Evolutionary conservation across 805 yeast species (phyloP), one percentile per base, ranked within the genome.

Genomic region (Metschnikowia borealis): DNA sequence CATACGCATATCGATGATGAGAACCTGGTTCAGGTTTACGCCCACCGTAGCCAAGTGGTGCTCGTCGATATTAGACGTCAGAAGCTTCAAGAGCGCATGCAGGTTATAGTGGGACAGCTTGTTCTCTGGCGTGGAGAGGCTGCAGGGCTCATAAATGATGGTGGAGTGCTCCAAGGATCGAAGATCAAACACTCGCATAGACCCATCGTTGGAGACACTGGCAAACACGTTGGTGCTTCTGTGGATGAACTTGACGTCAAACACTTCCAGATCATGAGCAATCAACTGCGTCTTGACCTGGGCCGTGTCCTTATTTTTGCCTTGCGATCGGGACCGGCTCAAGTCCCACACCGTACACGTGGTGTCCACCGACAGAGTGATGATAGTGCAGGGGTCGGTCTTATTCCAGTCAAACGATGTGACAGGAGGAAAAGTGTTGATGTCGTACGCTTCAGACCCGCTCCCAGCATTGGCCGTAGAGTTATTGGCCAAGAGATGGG

Each of bases 341-440:
- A 90, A 66, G 68, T 94, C 98, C 98, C 99, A 94, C 3, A 90
- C 83, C 0, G 98, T 91, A 69, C 99, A 94, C 0, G 99, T 94
- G 0, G 99, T 94, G 68, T 94, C 99, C 10, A 92, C 88, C 18
- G 94, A 84, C 54, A 92, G 81, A 1, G 97, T 89, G 35, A 94
- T 85, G 18, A 90, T 78, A 37, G 83, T 67, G 44, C 81, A 80
- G 2, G 88, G 80, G 59, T 88, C 91, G 1, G 76, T 73, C 35
- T 75, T 69, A 70, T 87, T 89, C 97, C 99, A 94, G 68, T 94
- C 97, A 60, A 94, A 89, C 1, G 96, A 84, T 0, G 98, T 91
- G 47, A 94, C 78, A 5, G 99, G 99, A 1, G 99, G 96, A 45
- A 84, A 72, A 18, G 77, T 77, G 61, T 75, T 73, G 48, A 69